Conservation (phyloP, 1,139 yeast genomes). For the Diutina scorzettiae region DNA sequence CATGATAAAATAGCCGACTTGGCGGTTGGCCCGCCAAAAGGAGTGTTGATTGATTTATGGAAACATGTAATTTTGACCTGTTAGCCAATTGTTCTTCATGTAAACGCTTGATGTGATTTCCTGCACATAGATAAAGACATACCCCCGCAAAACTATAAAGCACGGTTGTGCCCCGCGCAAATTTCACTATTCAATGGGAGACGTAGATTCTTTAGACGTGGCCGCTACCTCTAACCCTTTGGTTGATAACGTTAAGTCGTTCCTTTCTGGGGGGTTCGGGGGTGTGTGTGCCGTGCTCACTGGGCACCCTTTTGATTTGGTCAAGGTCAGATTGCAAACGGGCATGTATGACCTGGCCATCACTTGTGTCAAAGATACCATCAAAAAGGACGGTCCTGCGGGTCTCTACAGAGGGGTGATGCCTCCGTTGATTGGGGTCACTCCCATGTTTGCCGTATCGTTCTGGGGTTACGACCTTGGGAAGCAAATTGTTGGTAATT, state of each 20-base stretch:
- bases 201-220: constrained; percentile 24
- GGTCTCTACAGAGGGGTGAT: constrained; percentile 84
- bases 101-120: too few species aligned
- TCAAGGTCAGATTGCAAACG: constrained; percentile 84
- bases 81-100: too few species aligned
- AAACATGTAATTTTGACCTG: too few species aligned
- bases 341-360: constrained; percentile 50
- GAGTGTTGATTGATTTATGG: too few species aligned
- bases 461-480: constrained; percentile 98
- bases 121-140: not conserved
- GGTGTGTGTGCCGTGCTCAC: constrained; percentile 71
- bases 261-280: constrained; percentile 77
- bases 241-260: constrained; percentile 54
- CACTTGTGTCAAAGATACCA: constrained; percentile 57
- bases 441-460: constrained; percentile 96
- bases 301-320: constrained; percentile 92
- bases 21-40: too few species aligned
- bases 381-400: constrained; percentile 57
- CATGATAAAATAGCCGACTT: too few species aligned
- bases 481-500: constrained; percentile 50
- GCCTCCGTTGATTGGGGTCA: constrained; percentile 88
- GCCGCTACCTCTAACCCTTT: constrained; percentile 14
- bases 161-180: constrained; percentile 3
- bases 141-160: too few species aligned
- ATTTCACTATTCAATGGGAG: constrained; percentile 21